Evolutionary conservation across 345 rosid species (phyloP).

Genomic region (Noccaea bulbosa): DNA sequence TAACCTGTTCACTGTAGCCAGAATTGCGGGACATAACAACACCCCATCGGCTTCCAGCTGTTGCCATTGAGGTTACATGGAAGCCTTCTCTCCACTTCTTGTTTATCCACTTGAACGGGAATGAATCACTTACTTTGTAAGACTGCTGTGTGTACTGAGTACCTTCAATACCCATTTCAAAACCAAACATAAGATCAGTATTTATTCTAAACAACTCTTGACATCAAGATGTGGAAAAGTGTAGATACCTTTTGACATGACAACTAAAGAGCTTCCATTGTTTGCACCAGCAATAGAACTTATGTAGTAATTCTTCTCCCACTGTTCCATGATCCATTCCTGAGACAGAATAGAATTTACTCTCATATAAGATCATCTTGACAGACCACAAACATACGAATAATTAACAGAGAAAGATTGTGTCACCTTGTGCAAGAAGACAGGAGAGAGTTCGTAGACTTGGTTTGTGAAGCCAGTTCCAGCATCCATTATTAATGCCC

Average conservation of each 20-base stretch:
- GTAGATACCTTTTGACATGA: slow-evolving; percentile 91
- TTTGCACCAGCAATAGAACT: slow-evolving; percentile 91
- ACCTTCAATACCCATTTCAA: slow-evolving; percentile 53
- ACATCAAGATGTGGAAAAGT: slow-evolving; percentile 5
- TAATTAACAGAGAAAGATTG: slow-evolving; percentile 5
- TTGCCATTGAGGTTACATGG: slow-evolving; percentile 97
- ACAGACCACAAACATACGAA: slow-evolving; percentile 19
- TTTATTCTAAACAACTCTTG: background rate
- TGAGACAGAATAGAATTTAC: slow-evolving; percentile 40
- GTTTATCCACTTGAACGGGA: slow-evolving; percentile 98
- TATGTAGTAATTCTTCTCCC: slow-evolving; percentile 97
- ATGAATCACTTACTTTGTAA: slow-evolving; percentile 92
- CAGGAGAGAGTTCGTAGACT: slow-evolving; percentile 85
- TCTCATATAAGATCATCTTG: slow-evolving; percentile 15
- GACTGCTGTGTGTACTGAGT: slow-evolving; percentile 92
- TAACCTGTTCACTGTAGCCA: slow-evolving; percentile 91
- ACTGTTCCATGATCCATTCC: slow-evolving; percentile 99
- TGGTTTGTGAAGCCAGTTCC: slow-evolving; percentile 87
- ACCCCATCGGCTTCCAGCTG: slow-evolving; percentile 96
- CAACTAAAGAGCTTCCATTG: slow-evolving; percentile 92
- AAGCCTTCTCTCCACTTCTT: slow-evolving; percentile 99
- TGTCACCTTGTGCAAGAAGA: slow-evolving; percentile 81
- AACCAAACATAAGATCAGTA: background rate
- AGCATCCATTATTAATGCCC: slow-evolving; percentile 99
- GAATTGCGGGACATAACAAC: slow-evolving; percentile 99